Conservation (phyloP, 1,284 basidiomycete genomes). For the Kalmanozyma brasiliensis region DNA sequence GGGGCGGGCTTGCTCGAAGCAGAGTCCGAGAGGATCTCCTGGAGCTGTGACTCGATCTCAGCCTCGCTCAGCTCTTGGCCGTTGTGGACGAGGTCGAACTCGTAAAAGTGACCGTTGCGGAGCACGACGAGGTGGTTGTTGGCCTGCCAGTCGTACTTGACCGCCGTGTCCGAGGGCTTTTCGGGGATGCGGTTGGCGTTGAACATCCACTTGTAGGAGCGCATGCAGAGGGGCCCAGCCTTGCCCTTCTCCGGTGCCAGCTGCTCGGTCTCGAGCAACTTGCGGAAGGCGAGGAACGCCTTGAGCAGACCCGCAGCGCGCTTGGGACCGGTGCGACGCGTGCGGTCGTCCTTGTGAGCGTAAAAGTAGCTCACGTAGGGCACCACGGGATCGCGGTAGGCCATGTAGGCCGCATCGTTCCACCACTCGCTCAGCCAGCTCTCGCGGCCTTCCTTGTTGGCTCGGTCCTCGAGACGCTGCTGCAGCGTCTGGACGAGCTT, state of each 20-base stretch:
- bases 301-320: conserved; percentile 64
- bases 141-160: conserved; percentile 79
- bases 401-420: conserved; percentile 83
- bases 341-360: conserved; percentile 77
- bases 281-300: conserved; percentile 64
- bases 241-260: conserved; percentile 91
- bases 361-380: conserved; percentile 97
- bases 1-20: conserved; percentile 74
- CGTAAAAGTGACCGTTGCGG: conserved; percentile 92
- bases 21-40: conserved; percentile 77
- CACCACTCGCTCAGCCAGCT: conserved; percentile 98
- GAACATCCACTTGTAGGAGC: conserved; percentile 98
- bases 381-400: conserved; percentile 82
- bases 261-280: conserved; percentile 70
- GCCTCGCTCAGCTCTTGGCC: conserved; percentile 77
- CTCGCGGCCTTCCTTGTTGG: conserved; percentile 71
- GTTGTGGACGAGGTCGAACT: conserved; percentile 73
- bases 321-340: conserved; percentile 50
- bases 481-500: conserved; percentile 82
- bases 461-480: conserved; percentile 79
- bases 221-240: conserved; percentile 86
- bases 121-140: conserved; percentile 91
- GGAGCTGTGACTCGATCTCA: conserved; percentile 86
- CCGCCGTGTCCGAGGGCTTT: conserved; percentile 83
- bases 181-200: conserved; percentile 87